These are phyloP conservation scores for Populus hybrid DNA, from an alignment of 441 rosid species.

Conservation along the genomic window DNA sequence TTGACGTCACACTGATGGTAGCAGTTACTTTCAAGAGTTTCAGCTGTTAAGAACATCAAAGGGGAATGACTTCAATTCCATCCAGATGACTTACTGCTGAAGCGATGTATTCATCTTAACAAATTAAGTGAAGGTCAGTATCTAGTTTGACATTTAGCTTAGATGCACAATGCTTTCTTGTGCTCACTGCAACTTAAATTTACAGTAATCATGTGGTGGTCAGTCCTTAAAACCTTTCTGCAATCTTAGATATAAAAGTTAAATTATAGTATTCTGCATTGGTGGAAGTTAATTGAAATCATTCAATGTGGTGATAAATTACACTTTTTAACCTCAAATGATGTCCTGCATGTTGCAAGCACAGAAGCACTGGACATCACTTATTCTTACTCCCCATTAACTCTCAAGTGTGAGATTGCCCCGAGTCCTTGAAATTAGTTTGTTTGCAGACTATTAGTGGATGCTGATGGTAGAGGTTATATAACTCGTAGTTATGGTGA, in stretches of 20 bases:
- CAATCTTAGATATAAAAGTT: background rate
- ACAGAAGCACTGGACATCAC: background rate
- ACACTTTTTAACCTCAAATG: background rate
- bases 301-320: background rate
- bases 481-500: background rate
- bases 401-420: background rate
- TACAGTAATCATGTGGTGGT: background rate
- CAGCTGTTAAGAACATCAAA: conserved; percentile 39
- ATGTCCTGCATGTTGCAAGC: background rate
- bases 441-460: background rate
- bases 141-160: background rate
- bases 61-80: conserved; percentile 40
- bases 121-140: conserved; percentile 16
- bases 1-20: conserved; percentile 28
- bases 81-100: conserved; percentile 33
- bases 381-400: background rate
- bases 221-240: background rate
- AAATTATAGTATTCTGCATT: background rate
- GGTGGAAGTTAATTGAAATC: background rate
- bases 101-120: background rate
- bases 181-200: background rate
- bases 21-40: conserved; percentile 44
- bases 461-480: background rate
- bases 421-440: background rate
- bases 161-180: background rate